phyloP scores from a whole-genome alignment of 1,139 yeast genomes.

The Suhomyces terraborum region DNA sequence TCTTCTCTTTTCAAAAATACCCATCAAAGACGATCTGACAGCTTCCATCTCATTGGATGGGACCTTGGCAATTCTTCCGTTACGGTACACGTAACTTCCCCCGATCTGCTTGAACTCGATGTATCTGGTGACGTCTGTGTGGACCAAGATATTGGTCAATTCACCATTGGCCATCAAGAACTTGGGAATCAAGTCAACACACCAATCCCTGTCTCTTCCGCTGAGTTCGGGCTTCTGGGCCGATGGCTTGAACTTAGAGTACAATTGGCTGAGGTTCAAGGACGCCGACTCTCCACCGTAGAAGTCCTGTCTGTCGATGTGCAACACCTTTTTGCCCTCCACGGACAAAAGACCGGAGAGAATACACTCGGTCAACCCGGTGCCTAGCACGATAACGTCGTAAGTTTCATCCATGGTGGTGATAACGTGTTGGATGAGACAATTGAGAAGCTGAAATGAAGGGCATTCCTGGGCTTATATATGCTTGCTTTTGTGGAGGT shows the following conservation, averaged over 20 bases:
- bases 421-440: not conserved
- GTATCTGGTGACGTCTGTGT: slow-evolving; percentile 93
- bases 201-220: slow-evolving; percentile 97
- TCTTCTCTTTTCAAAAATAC: slow-evolving; percentile 93
- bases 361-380: slow-evolving; percentile 95
- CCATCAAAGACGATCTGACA: slow-evolving; percentile 87
- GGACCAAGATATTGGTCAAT: slow-evolving; percentile 89
- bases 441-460: not conserved
- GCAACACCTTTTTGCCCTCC: slow-evolving; percentile 95
- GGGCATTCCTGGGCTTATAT: slow-evolving; percentile 1
- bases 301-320: slow-evolving; percentile 94
- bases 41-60: slow-evolving; percentile 95
- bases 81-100: slow-evolving; percentile 91
- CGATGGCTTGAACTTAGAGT: slow-evolving; percentile 68
- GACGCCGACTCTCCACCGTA: slow-evolving; percentile 87
- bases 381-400: slow-evolving; percentile 79
- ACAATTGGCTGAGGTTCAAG: slow-evolving; percentile 61
- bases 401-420: slow-evolving; percentile 84
- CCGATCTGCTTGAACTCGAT: slow-evolving; percentile 95
- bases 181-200: slow-evolving; percentile 94
- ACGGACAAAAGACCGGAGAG: slow-evolving; percentile 91
- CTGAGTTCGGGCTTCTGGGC: slow-evolving; percentile 70
- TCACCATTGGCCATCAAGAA: slow-evolving; percentile 98
- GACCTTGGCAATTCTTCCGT: slow-evolving; percentile 90
- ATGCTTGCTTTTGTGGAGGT: slow-evolving; percentile 10